Base-by-base conservation (phyloP, 148 eudicot species). In the Vaccinium myrtillus region DNA sequence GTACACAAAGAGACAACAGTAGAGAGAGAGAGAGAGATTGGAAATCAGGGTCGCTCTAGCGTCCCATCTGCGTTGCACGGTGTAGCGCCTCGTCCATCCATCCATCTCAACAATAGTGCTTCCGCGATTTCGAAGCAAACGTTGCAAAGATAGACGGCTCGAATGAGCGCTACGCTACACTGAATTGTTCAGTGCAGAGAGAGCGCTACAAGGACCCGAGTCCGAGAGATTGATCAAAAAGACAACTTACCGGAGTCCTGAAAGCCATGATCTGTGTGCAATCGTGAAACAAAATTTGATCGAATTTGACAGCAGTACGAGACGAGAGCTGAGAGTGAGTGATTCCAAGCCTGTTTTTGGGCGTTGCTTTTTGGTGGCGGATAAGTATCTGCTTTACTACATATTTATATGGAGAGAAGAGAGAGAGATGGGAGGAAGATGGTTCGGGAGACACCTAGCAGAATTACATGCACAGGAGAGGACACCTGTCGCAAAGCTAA, bases 211-310 rank as follows among this genome's bases (percentile, higher is more conserved):
- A 5, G 46, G 5, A 43, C 46, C 46, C 46, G 46, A 0, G 46
- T 5, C 46, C 46, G 23, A 73, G 6, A 2, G 21, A 46, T 2
- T 7, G 78, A 75, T 2, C 5, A 21, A 25, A 43, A 46, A 5
- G 79, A 74, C n/a, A 15, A 46, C 51, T 75, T 75, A 75, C 78
- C 16, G 53, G 27, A 75, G 51, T 19, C 53, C 78, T 75, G 13
- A 46, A 43, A 75, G 78, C 78, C 78, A 73, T 73, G 50, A 39
- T 53, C 8, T 1, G 77, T 0, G 71, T 15, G 16, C 2, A 3
- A 3, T 14, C 53, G 53, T 2, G 71, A 65, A 63, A 63, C 70
- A 63, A 27, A 23, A 63, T 0, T 13, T 9, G 71, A 23, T n/a
- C 13, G 14, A 65, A 65, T 23, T 65, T 10, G 71, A 65, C 5